These are phyloP conservation scores for Fusarium sp. DNA, from an alignment of 2,329 filamentous ascomycete genomes.

Conservation along the genomic window DNA sequence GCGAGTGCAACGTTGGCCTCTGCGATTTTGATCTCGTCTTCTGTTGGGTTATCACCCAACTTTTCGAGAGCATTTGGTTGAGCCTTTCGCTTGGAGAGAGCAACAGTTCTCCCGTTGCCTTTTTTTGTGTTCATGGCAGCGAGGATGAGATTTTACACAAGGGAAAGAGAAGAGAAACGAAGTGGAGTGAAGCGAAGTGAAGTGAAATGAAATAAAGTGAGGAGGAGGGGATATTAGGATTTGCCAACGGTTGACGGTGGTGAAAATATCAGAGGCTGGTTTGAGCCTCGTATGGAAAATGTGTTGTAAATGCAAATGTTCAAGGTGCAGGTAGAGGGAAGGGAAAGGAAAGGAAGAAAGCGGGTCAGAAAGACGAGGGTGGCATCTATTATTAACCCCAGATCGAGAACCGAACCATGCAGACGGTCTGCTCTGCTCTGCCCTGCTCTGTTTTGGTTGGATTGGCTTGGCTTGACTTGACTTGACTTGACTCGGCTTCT, in stretches of 20 bases:
- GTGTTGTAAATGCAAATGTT: conserved; percentile 12
- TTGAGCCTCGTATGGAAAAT: background rate
- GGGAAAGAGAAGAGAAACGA: background rate
- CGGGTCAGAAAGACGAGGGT: conserved; percentile 34
- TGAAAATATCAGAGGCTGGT: background rate
- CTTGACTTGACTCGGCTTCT: conserved; percentile 1
- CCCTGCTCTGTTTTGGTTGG: background rate
- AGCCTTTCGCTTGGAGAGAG: conserved; percentile 47
- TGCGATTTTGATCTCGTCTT: conserved; percentile 49
- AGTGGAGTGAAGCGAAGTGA: too few species aligned
- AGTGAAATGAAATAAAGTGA: background rate
- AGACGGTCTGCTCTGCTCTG: conserved; percentile 3
- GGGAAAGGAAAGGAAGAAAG: conserved; percentile 23
- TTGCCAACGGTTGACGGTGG: background rate
- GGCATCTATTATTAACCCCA: conserved; percentile 36
- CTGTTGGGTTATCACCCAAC: conserved; percentile 47
- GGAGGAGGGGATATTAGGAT: background rate
- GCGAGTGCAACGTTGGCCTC: conserved; percentile 50
- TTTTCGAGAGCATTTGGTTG: conserved; percentile 50
- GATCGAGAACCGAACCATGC: conserved; percentile 19
- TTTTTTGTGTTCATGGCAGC: conserved; percentile 45
- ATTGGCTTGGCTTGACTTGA: conserved; percentile 9
- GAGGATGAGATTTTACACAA: background rate
- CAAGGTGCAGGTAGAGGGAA: background rate
- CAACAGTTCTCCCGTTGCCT: conserved; percentile 44